phyloP scores from a whole-genome alignment of 208 protist genomes.

The Leishmania major region DNA sequence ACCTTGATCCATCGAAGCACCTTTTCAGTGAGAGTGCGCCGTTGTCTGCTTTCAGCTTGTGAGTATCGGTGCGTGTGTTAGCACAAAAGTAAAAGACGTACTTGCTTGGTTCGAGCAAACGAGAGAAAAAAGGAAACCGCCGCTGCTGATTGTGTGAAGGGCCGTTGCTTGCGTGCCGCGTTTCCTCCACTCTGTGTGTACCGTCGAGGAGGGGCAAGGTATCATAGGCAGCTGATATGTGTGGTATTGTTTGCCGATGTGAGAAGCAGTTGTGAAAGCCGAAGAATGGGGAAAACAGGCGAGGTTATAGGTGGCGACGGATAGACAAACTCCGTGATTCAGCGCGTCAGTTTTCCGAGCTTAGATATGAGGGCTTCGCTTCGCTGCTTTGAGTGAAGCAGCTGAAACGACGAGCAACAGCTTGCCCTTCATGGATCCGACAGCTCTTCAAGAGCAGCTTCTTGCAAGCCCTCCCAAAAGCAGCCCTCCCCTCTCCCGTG shows the following conservation, averaged over 20 bases:
- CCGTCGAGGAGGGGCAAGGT: background rate
- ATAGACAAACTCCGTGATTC: background rate
- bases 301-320: background rate
- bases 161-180: background rate
- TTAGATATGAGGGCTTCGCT: background rate
- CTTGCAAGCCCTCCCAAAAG: background rate
- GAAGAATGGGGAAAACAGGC: background rate
- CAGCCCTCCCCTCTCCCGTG: background rate
- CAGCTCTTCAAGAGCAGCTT: background rate
- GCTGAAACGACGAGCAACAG: background rate
- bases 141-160: background rate
- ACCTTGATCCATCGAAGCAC: conserved; percentile 17
- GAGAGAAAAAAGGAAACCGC: background rate
- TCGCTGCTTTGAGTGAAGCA: background rate
- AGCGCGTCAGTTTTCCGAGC: background rate
- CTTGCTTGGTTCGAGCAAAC: background rate
- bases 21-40: background rate
- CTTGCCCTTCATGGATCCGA: background rate
- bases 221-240: background rate
- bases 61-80: background rate
- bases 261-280: background rate
- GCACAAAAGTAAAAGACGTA: background rate
- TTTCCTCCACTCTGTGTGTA: background rate
- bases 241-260: background rate
- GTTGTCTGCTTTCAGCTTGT: background rate